Evolutionary conservation across 2,329 filamentous ascomycete species (phyloP).

Genomic region (Mycogone perniciosa): DNA sequence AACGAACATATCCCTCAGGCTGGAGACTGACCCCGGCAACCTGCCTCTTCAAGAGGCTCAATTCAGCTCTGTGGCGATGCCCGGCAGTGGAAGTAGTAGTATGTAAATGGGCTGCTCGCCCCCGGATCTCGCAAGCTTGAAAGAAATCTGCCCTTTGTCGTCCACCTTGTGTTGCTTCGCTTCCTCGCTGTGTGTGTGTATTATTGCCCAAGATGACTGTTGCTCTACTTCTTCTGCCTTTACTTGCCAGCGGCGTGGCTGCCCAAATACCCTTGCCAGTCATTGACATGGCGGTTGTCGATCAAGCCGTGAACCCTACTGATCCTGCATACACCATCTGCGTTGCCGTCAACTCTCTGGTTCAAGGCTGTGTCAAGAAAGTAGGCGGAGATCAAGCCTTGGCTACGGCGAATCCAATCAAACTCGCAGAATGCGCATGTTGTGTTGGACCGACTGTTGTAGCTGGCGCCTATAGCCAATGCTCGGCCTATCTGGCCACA

Average conservation of each 20-base stretch:
- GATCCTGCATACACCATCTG: constrained; percentile 22
- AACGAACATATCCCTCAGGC: no score
- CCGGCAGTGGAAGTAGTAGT: no score
- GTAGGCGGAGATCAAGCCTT: constrained; percentile 20
- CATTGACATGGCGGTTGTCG: constrained; percentile 17
- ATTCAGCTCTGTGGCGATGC: no score
- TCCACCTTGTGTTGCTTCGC: neutral
- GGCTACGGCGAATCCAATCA: constrained; percentile 18
- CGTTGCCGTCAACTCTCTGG: constrained; percentile 16
- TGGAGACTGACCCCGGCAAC: no score
- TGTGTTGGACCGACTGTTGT: constrained; percentile 18
- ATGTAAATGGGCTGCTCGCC: no score
- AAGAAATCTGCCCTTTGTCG: neutral
- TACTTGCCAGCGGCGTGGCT: constrained; percentile 19
- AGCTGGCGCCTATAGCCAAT: constrained; percentile 23
- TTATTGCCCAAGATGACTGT: neutral
- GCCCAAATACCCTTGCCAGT: constrained; percentile 21
- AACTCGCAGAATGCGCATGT: constrained; percentile 24
- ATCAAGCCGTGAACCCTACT: constrained; percentile 20
- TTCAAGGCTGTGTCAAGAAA: constrained; percentile 19
- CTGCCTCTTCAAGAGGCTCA: no score
- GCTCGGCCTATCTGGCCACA: constrained; percentile 23
- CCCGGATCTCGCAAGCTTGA: no score
- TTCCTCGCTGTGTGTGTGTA: neutral
- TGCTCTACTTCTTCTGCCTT: neutral